A percentile compares a stretch with the other conserved stretches of the same genome.
phyloP scores from a whole-genome alignment of 2,329 filamentous ascomycete genomes.

The Aureobasidium leucospermi region DNA sequence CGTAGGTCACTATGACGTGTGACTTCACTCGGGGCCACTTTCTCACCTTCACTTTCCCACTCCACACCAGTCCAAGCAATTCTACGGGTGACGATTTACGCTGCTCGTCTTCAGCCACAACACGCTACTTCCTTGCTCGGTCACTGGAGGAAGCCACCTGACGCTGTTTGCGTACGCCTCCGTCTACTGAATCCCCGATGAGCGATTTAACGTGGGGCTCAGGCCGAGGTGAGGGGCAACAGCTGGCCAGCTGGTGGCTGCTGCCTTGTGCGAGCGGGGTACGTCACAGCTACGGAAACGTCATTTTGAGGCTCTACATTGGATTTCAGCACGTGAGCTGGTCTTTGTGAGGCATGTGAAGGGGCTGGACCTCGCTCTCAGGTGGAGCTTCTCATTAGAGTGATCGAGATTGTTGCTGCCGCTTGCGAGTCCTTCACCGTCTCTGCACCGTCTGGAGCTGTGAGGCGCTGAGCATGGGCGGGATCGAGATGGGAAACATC shows the following conservation, averaged over 20 bases:
- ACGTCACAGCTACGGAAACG: not conserved
- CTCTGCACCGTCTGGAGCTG: not conserved
- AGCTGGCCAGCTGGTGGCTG: constrained; percentile 1
- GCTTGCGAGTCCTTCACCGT: not conserved
- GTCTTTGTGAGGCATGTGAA: not conserved
- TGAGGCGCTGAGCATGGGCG: not conserved
- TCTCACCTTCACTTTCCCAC: not conserved
- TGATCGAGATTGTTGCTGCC: not conserved
- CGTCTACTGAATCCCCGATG: not conserved
- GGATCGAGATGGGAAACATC: not conserved
- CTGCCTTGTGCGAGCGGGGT: constrained; percentile 4
- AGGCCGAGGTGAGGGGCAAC: constrained; percentile 2
- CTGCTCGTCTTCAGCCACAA: not conserved
- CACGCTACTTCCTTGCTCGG: constrained; percentile 5
- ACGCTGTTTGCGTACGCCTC: constrained; percentile 8
- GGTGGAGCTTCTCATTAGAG: constrained; percentile 6
- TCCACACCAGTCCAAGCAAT: not conserved
- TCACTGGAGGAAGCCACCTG: constrained; percentile 5
- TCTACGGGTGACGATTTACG: constrained; percentile 3
- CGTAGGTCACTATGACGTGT: not conserved
- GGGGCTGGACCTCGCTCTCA: not conserved
- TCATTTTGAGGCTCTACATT: not conserved
- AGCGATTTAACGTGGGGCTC: constrained; percentile 8
- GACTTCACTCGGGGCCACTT: not conserved
- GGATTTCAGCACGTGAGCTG: not conserved